Evolutionary conservation across 2,329 filamentous ascomycete genomes (phyloP), one percentile per base, ranked within the genome.

Genomic region (Exserohilum turcica): DNA sequence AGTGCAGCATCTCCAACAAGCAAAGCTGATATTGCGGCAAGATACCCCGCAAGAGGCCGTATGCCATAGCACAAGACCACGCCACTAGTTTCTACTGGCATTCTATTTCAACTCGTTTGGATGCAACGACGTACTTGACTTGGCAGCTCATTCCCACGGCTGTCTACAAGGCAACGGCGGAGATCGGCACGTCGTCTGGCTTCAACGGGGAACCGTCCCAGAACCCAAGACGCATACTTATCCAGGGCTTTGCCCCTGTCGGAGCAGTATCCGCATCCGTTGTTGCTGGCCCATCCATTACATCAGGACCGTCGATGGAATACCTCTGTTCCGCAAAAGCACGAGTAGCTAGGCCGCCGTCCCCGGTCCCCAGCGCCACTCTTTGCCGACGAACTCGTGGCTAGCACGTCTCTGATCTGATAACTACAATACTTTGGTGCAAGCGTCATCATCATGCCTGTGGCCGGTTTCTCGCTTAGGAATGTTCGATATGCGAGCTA

Each of bases 381-480:
- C 31, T 44, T 15, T 27, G 24, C 29, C 19, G 13, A 44, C 42
- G 21, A 27, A 40, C 35, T 29, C 18, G 39, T 32, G n/a, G 19
- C 36, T 33, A 39, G 28, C 28, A 32, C 15, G 43, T 49, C 31
- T 42, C 24, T 21, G 19, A 40, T 38, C 45, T 49, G 27, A 29
- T 31, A 37, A 15, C 10, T 32, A 48, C 12, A 24, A 32, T 35
- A 18, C 21, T 28, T 28, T 39, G 27, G 33, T 27, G 31, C 45
- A 39, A 48, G 27, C 45, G 31, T 48, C 28, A 51, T 48, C 28
- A 51, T 51, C 28, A 51, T 58, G 48, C 48, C 15, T 48, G 58
- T 51, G 60, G 59, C 56, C 50, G 57, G 51, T 60, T 46, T 35
- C 61, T 67, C 63, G 63, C 64, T 64, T 67, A 67, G 35, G 32